Evolutionary conservation across 2,329 filamentous ascomycete species (phyloP).

Genomic region (Verticillium klebahnii): DNA sequence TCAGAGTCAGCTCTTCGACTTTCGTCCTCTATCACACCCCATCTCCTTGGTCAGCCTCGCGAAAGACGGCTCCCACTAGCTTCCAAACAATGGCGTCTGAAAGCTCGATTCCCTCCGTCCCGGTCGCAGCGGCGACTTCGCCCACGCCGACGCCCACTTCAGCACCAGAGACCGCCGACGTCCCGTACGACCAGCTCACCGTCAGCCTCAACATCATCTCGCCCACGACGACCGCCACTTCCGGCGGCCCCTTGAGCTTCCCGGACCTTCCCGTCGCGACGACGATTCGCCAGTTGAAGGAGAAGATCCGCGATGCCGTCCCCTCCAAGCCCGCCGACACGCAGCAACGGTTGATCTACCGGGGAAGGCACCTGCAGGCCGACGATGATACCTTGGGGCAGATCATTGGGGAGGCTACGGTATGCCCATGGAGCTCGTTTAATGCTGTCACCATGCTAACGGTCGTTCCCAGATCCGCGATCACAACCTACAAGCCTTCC

Average conservation of each 20-base stretch:
- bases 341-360: conserved; percentile 56
- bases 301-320: conserved; percentile 49
- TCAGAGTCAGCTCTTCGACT: not conserved
- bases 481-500: conserved; percentile 45
- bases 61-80: conserved; percentile 1
- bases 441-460: not conserved
- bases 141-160: conserved; percentile 15
- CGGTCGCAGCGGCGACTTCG: conserved; percentile 15
- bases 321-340: conserved; percentile 46
- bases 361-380: conserved; percentile 49
- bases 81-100: conserved; percentile 34
- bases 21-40: not conserved
- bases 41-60: not conserved
- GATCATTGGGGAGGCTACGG: conserved; percentile 51
- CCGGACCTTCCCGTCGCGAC: conserved; percentile 42
- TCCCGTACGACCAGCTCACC: conserved; percentile 23
- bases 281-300: conserved; percentile 54
- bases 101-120: conserved; percentile 15
- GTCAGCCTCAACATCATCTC: conserved; percentile 57
- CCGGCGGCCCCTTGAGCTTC: conserved; percentile 46
- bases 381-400: conserved; percentile 52
- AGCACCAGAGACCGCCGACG: not conserved
- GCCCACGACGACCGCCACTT: conserved; percentile 44
- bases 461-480: not conserved
- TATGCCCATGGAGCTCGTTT: conserved; percentile 25